A percentile compares a stretch with the other conserved stretches of the same genome.
These are phyloP conservation scores for Epichloe sp. DNA, from an alignment of 2,329 filamentous ascomycete species.

Conservation along the genomic window DNA sequence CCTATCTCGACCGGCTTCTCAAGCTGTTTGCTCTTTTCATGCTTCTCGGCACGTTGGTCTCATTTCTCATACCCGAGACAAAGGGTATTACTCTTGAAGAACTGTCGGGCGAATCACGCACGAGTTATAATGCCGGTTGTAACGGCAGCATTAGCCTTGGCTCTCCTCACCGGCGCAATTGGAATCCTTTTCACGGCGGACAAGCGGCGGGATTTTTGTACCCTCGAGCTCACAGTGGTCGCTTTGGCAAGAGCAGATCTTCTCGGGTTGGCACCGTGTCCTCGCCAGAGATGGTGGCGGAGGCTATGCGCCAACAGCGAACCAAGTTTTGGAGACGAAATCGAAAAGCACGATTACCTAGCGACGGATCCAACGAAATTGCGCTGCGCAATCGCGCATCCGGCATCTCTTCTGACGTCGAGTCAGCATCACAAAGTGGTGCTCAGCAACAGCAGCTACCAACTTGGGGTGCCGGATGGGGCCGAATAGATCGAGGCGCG, in stretches of 20 bases:
- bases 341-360: slow-evolving; percentile 15
- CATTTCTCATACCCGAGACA: slow-evolving; percentile 64
- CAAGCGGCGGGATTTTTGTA: slow-evolving; percentile 38
- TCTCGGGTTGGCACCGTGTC: slow-evolving; percentile 30
- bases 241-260: slow-evolving; percentile 14
- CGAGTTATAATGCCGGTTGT: slow-evolving; percentile 39
- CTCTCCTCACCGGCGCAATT: slow-evolving; percentile 19
- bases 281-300: slow-evolving; percentile 25
- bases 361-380: slow-evolving; percentile 18
- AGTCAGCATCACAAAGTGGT: neutral
- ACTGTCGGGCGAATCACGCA: slow-evolving; percentile 52
- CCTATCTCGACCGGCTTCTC: slow-evolving; percentile 60
- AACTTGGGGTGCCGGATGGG: slow-evolving; percentile 18
- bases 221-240: slow-evolving; percentile 19
- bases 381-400: slow-evolving; percentile 15
- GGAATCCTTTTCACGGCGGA: slow-evolving; percentile 37
- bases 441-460: slow-evolving; percentile 8
- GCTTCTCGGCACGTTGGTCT: slow-evolving; percentile 56
- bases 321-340: slow-evolving; percentile 18
- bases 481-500: slow-evolving; percentile 17
- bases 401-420: neutral
- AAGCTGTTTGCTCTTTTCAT: slow-evolving; percentile 72
- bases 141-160: slow-evolving; percentile 33
- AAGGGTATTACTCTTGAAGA: slow-evolving; percentile 62
- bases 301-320: slow-evolving; percentile 12